Conservation (phyloP, 169 alveolate genomes). For the Eimeria praecox region DNA sequence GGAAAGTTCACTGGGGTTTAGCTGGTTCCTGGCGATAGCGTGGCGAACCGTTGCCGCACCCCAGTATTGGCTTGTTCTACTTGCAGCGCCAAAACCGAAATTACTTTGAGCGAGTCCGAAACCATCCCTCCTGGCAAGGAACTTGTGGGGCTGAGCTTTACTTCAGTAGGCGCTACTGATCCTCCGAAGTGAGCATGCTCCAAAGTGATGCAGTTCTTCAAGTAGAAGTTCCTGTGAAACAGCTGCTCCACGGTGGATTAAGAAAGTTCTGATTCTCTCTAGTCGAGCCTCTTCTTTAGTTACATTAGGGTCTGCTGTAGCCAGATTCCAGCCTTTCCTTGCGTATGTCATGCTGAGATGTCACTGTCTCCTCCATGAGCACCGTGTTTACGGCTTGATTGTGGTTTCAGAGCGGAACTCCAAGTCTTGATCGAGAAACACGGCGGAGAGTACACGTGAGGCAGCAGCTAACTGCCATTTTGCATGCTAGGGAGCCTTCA, state of each 20-base stretch:
- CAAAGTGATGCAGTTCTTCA: background rate
- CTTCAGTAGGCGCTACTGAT: conserved; percentile 76
- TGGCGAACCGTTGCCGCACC: background rate
- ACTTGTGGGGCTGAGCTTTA: conserved; percentile 67
- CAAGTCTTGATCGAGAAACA: conserved; percentile 66
- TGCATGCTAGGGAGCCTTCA: background rate
- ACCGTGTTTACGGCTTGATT: background rate
- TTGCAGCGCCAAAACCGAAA: conserved; percentile 33
- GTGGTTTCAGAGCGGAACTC: conserved; percentile 45
- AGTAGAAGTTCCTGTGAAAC: background rate
- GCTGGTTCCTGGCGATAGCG: background rate
- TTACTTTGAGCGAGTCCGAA: background rate
- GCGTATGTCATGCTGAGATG: background rate
- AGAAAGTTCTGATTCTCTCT: background rate
- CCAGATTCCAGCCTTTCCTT: background rate
- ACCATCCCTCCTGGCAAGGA: conserved; percentile 65
- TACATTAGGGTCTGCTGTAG: background rate
- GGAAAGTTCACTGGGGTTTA: background rate
- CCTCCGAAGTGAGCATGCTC: conserved; percentile 77
- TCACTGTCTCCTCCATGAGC: background rate
- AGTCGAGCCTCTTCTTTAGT: background rate
- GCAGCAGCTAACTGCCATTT: background rate
- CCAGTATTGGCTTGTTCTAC: background rate
- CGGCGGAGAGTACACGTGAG: conserved; percentile 73
- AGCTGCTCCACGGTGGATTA: background rate